Base-by-base conservation (phyloP, 208 protist species). In the Crithidia expoeki region DNA sequence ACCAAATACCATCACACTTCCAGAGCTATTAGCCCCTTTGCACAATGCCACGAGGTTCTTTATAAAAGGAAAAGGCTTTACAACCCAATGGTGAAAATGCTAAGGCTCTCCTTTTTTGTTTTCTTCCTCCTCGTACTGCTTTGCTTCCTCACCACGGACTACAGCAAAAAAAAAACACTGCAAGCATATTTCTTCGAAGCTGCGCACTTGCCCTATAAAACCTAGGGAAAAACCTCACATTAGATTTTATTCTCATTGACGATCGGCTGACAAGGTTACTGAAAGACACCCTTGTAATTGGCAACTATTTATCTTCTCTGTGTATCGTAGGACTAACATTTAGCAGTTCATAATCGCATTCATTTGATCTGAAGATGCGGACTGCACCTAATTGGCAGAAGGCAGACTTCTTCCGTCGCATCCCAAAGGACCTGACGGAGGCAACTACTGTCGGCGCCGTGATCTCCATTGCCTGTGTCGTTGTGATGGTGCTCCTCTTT, bases 1-100 rank as follows among this genome's bases (percentile, higher is more conserved):
- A n/a, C n/a, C n/a, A n/a, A n/a, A n/a, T n/a, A n/a, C n/a, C n/a
- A n/a, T n/a, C n/a, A n/a, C n/a, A n/a, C n/a, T n/a, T n/a, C n/a
- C n/a, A n/a, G n/a, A n/a, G n/a, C n/a, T n/a, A n/a, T n/a, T n/a
- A n/a, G n/a, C n/a, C n/a, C n/a, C n/a, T n/a, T n/a, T n/a, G n/a
- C n/a, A n/a, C n/a, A n/a, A n/a, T n/a, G n/a, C n/a, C n/a, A n/a
- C n/a, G n/a, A n/a, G n/a, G n/a, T n/a, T n/a, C n/a, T n/a, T n/a
- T n/a, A n/a, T n/a, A n/a, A n/a, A n/a, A n/a, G n/a, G n/a, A n/a
- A n/a, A n/a, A n/a, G n/a, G n/a, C n/a, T n/a, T n/a, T n/a, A n/a
- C 99, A 90, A 77, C 84, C 90, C 57, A 98, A 99, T 51, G 7
- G 19, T 51, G 46, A 19, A 51, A 86, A 19, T 59, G 36, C 53